Conservation (phyloP, 2,329 filamentous ascomycete genomes). For the Zelopaecilomyces penicillatus region DNA sequence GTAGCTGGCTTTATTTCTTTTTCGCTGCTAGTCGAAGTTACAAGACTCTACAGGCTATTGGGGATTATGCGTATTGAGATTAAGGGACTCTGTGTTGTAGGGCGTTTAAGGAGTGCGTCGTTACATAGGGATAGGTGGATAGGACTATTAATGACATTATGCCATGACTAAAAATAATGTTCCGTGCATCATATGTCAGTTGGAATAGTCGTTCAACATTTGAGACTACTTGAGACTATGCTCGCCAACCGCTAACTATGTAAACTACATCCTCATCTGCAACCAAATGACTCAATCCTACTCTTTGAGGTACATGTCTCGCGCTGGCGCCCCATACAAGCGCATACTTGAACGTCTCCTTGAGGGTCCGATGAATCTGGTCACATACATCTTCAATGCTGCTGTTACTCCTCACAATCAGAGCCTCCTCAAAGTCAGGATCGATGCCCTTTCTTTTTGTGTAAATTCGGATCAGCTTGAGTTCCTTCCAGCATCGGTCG, state of each 20-base stretch:
- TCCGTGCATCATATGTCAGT: too few relatives aligned
- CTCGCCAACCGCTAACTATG: slow-evolving; percentile 57
- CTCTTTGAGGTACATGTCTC: slow-evolving; percentile 86
- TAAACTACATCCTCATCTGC: slow-evolving; percentile 61
- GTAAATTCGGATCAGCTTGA: slow-evolving; percentile 84
- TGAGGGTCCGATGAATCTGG: slow-evolving; percentile 82
- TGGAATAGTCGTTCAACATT: too few relatives aligned
- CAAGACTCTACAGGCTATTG: too few relatives aligned
- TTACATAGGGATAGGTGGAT: too few relatives aligned
- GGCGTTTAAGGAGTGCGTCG: too few relatives aligned
- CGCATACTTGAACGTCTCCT: slow-evolving; percentile 99
- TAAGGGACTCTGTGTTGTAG: too few relatives aligned
- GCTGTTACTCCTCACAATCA: slow-evolving; percentile 84
- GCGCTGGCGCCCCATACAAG: slow-evolving; percentile 97
- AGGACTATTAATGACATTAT: too few relatives aligned
- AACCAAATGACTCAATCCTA: slow-evolving; percentile 77
- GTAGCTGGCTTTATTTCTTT: background rate
- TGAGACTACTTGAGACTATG: slow-evolving; percentile 29
- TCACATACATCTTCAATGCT: slow-evolving; percentile 97
- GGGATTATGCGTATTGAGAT: too few relatives aligned
- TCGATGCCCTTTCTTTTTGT: slow-evolving; percentile 93
- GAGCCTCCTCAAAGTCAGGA: slow-evolving; percentile 79
- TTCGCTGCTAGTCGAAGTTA: too few relatives aligned
- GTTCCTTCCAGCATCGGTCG: slow-evolving; percentile 89
- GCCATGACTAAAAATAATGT: too few relatives aligned